Percentiles rank a stretch among this genome's conserved stretches.
Evolutionary conservation across 768 basidiomycete genomes (phyloP).

Genomic region (Macrocybe gigantea): DNA sequence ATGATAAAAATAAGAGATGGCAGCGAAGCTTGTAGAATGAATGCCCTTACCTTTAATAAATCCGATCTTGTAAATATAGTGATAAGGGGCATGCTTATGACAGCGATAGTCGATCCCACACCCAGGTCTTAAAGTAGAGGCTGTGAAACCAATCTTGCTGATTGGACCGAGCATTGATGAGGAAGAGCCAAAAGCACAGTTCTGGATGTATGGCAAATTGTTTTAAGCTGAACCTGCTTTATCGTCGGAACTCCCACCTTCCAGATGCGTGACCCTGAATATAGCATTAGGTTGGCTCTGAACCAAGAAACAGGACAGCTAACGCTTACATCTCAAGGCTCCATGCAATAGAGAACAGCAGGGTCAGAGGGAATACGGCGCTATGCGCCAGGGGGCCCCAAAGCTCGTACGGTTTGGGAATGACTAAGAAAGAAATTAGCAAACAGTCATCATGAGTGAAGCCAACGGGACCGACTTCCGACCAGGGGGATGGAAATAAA

Average conservation of each 20-base stretch:
- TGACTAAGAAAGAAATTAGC: conserved; percentile 30
- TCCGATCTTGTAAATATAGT: conserved; percentile 58
- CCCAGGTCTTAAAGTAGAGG: conserved; percentile 71
- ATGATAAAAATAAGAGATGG: conserved; percentile 7
- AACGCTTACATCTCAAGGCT: conserved; percentile 62
- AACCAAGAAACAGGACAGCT: neutral
- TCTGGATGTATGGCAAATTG: conserved; percentile 39
- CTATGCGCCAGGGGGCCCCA: conserved; percentile 44
- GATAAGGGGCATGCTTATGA: conserved; percentile 66
- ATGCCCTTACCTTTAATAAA: conserved; percentile 45
- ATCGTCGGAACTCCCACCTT: conserved; percentile 41
- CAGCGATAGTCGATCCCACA: conserved; percentile 52
- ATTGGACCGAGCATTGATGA: conserved; percentile 56
- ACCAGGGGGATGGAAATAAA: conserved; percentile 36
- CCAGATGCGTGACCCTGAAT: conserved; percentile 68
- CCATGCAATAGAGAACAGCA: conserved; percentile 66
- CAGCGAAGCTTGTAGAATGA: conserved; percentile 4
- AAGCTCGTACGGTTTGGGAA: conserved; percentile 55
- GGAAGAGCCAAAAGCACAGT: conserved; percentile 84
- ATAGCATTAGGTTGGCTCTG: neutral
- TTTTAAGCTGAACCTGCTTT: neutral
- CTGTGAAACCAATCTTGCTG: conserved; percentile 77
- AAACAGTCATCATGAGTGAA: neutral
- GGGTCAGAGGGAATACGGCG: conserved; percentile 60
- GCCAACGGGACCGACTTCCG: conserved; percentile 40